Conservation (phyloP, 1,284 basidiomycete genomes). For the Ustilago nuda region DNA sequence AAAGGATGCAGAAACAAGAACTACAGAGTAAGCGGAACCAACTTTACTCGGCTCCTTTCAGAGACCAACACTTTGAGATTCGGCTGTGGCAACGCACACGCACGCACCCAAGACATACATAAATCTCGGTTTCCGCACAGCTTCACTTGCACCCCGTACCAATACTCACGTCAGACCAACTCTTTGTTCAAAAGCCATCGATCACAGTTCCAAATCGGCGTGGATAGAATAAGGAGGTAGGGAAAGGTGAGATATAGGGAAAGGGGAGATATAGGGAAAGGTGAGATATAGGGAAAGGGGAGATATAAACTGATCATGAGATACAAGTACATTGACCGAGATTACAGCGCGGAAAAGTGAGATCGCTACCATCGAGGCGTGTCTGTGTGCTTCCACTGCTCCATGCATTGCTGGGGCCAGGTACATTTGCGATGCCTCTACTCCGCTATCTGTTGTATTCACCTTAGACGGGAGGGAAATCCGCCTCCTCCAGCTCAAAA, state of each 20-base stretch:
- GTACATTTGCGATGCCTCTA: not conserved
- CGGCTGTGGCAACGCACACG: slow-evolving; percentile 1
- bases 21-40: not conserved
- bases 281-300: too few species aligned
- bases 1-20: too few species aligned
- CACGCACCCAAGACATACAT: slow-evolving; percentile 10
- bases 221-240: too few species aligned
- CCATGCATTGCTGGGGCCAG: not conserved
- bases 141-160: not conserved
- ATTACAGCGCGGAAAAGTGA: too few species aligned
- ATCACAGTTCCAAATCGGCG: not conserved
- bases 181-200: not conserved
- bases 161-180: not conserved
- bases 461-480: slow-evolving; percentile 53
- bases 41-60: not conserved
- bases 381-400: not conserved
- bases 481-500: slow-evolving; percentile 61
- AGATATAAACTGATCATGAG: not conserved
- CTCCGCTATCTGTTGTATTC: not conserved
- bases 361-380: too few species aligned
- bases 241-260: not conserved
- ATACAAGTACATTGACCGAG: too few species aligned
- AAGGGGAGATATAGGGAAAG: not conserved
- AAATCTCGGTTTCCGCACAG: not conserved
- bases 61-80: slow-evolving; percentile 8